Evolutionary conservation across 257 asterid species (phyloP).

Genomic region (Thymus quinquecostatus): DNA sequence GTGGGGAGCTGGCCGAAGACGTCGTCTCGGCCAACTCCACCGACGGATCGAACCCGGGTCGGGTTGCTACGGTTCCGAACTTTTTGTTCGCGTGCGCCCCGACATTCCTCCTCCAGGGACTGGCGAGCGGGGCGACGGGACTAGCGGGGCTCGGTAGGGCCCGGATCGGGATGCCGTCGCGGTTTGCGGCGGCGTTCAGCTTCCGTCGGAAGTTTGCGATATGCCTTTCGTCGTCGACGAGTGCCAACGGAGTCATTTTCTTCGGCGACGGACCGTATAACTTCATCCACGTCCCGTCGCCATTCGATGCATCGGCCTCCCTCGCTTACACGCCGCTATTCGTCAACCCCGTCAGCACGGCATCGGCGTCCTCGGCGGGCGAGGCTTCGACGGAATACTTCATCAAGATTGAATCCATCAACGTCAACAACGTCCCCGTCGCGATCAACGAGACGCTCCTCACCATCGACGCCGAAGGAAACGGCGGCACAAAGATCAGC

Average conservation of each 20-base stretch:
- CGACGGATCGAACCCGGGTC: conserved; percentile 56
- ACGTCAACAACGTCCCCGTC: conserved; percentile 38
- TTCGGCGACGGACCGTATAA: conserved; percentile 66
- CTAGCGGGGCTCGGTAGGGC: conserved; percentile 65
- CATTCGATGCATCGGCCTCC: conserved; percentile 25
- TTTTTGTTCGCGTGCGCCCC: conserved; percentile 57
- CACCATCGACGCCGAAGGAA: conserved; percentile 48
- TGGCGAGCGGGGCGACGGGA: conserved; percentile 50
- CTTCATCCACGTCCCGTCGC: conserved; percentile 39
- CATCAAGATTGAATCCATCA: conserved; percentile 50
- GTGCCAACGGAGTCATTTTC: conserved; percentile 47
- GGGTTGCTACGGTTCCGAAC: conserved; percentile 27
- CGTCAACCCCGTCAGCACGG: conserved; percentile 67
- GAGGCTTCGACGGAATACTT: conserved; percentile 68
- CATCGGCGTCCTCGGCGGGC: conserved; percentile 36
- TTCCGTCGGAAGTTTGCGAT: conserved; percentile 59
- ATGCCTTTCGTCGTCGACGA: conserved; percentile 45
- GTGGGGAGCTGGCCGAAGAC: conserved; percentile 68
- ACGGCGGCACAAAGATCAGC: conserved; percentile 72
- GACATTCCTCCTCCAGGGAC: conserved; percentile 41
- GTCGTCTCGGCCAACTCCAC: conserved; percentile 47
- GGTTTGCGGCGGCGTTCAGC: conserved; percentile 54
- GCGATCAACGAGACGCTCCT: conserved; percentile 45
- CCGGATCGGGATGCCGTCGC: conserved; percentile 51
- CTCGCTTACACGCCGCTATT: conserved; percentile 57